Conservation (phyloP, 2,329 filamentous ascomycete genomes). For the Alternaria incomplexa region DNA sequence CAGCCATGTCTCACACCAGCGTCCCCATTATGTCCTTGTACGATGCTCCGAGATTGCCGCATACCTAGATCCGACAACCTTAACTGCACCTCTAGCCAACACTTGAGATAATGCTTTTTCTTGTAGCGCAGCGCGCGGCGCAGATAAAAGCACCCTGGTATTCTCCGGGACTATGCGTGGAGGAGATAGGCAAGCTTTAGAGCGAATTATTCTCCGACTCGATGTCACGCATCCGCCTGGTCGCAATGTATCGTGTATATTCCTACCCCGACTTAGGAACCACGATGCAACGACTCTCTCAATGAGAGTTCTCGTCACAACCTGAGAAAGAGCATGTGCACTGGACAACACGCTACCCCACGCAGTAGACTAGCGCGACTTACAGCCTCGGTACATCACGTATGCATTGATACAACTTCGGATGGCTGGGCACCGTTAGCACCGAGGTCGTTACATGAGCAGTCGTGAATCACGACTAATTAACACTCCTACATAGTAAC, state of each 20-base stretch:
- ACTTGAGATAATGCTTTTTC: neutral
- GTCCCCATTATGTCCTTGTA: constrained; percentile 1
- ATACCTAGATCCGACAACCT: constrained; percentile 23
- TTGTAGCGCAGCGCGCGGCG: neutral
- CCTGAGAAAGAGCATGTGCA: neutral
- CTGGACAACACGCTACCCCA: constrained; percentile 1
- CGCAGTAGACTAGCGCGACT: neutral
- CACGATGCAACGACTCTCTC: neutral
- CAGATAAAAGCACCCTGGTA: neutral
- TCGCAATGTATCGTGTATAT: neutral
- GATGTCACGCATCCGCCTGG: neutral
- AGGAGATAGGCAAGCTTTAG: neutral
- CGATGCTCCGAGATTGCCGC: constrained; percentile 12
- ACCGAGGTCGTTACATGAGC: constrained; percentile 2
- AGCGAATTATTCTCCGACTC: neutral
- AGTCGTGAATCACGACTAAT: neutral
- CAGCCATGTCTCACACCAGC: constrained; percentile 16
- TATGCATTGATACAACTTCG: neutral
- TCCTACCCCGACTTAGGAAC: neutral
- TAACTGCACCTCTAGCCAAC: constrained; percentile 21
- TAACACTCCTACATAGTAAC: neutral
- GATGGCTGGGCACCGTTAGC: neutral
- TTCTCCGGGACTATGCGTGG: neutral
- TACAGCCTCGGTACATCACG: constrained; percentile 12
- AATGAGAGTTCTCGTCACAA: neutral